Conservation (phyloP, 495 filamentous ascomycete species). For the Hypoxylon trugodes region DNA sequence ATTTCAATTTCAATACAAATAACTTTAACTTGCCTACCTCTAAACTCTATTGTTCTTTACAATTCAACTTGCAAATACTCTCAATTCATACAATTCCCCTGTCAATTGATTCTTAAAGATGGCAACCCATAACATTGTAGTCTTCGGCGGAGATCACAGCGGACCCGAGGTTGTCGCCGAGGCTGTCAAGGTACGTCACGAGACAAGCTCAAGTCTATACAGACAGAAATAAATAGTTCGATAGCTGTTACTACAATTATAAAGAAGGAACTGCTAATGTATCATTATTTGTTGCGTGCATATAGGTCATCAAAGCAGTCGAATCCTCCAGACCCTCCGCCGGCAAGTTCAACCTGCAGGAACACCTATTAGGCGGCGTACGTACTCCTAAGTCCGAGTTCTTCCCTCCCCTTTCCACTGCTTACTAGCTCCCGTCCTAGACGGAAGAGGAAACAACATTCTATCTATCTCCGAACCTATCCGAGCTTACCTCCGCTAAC, state of each 20-base stretch:
- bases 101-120: constrained; percentile 44
- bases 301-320: constrained; percentile 79
- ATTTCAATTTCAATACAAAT: neutral
- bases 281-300: constrained; percentile 12
- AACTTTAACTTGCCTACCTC: neutral
- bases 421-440: no score
- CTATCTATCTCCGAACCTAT: no score
- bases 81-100: neutral
- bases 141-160: constrained; percentile 90
- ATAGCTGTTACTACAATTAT: neutral
- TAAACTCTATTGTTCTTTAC: neutral
- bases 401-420: neutral
- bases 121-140: constrained; percentile 66
- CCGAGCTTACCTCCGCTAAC: neutral
- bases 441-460: no score
- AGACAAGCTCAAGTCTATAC: neutral
- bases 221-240: no score
- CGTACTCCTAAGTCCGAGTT: constrained; percentile 54
- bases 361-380: constrained; percentile 93
- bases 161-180: constrained; percentile 84
- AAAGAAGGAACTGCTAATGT: constrained; percentile 14
- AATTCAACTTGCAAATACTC: neutral
- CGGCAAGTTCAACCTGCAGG: constrained; percentile 85
- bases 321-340: constrained; percentile 72
- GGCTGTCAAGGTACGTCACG: constrained; percentile 77